Evolutionary conservation across 2,329 filamentous ascomycete species (phyloP).

Genomic region (Talaromyces sp.): DNA sequence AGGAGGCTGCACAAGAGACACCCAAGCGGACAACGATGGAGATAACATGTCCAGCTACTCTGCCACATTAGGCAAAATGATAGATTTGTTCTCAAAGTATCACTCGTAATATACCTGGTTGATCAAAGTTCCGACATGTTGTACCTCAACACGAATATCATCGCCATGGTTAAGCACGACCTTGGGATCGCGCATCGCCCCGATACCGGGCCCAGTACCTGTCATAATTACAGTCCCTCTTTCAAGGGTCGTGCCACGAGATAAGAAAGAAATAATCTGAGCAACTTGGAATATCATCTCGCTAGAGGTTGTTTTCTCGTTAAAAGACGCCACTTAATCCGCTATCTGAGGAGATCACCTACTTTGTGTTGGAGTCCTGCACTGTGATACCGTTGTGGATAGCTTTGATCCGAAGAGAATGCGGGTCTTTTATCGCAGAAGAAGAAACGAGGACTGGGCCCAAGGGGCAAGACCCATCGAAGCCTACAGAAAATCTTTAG

Average conservation of each 20-base stretch:
- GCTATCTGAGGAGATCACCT: not conserved
- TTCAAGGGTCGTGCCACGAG: slow-evolving; percentile 36
- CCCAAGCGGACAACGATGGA: too few relatives aligned
- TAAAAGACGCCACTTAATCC: too few relatives aligned
- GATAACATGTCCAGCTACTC: too few relatives aligned
- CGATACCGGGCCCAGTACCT: slow-evolving; percentile 41
- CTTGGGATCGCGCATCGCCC: slow-evolving; percentile 37
- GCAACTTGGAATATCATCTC: slow-evolving; percentile 38
- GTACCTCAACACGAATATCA: slow-evolving; percentile 37
- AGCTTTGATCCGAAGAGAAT: slow-evolving; percentile 28
- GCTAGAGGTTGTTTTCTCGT: slow-evolving; percentile 7
- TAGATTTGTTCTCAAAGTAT: too few relatives aligned
- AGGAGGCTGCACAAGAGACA: too few relatives aligned
- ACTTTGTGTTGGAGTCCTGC: slow-evolving; percentile 32
- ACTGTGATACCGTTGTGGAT: slow-evolving; percentile 32
- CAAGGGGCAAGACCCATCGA: slow-evolving; percentile 33
- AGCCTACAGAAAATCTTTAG: slow-evolving; percentile 14
- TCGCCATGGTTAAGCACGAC: slow-evolving; percentile 34
- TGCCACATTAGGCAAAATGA: too few relatives aligned
- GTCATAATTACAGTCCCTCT: slow-evolving; percentile 39
- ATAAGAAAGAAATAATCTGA: slow-evolving; percentile 32
- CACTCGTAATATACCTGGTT: slow-evolving; percentile 36
- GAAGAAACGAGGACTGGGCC: slow-evolving; percentile 35
- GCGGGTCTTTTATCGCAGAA: slow-evolving; percentile 26
- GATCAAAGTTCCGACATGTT: slow-evolving; percentile 32